A percentile compares a stretch with the other conserved stretches of the same genome.
Evolutionary conservation across 2,329 filamentous ascomycete genomes (phyloP).

Genomic region (Dissoconium aciculare): DNA sequence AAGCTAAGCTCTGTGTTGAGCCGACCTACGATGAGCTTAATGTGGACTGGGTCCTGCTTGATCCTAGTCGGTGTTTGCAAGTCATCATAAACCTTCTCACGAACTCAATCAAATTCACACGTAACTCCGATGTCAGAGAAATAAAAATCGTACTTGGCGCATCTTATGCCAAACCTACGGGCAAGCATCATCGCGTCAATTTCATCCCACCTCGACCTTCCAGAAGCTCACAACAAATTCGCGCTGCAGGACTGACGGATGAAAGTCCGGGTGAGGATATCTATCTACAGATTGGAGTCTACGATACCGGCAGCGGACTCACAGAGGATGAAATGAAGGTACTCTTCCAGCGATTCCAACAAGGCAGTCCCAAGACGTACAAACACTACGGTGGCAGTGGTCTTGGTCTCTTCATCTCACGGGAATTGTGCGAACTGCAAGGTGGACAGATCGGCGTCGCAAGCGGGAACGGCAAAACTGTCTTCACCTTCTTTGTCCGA

Average conservation of each 20-base stretch:
- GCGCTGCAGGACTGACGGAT: constrained; percentile 16
- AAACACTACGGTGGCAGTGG: constrained; percentile 31
- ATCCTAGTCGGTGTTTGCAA: constrained; percentile 30
- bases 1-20: constrained; percentile 20
- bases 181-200: constrained; percentile 20
- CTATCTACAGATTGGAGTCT: constrained; percentile 30
- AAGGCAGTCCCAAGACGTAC: constrained; percentile 21
- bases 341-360: constrained; percentile 31
- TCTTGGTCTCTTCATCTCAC: constrained; percentile 32
- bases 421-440: constrained; percentile 29
- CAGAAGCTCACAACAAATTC: constrained; percentile 11
- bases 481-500: constrained; percentile 30
- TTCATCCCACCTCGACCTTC: constrained; percentile 19
- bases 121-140: constrained; percentile 20
- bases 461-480: constrained; percentile 27
- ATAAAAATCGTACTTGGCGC: constrained; percentile 29
- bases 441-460: constrained; percentile 34
- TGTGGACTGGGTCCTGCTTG: constrained; percentile 28
- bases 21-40: constrained; percentile 23
- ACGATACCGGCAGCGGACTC: constrained; percentile 30
- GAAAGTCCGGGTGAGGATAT: constrained; percentile 25
- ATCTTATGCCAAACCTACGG: constrained; percentile 19
- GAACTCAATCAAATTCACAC: constrained; percentile 35
- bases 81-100: constrained; percentile 31
- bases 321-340: constrained; percentile 26